Evolutionary conservation across 2,329 filamentous ascomycete genomes (phyloP), one percentile per base, ranked within the genome.

Genomic region (Botrytis aclada): DNA sequence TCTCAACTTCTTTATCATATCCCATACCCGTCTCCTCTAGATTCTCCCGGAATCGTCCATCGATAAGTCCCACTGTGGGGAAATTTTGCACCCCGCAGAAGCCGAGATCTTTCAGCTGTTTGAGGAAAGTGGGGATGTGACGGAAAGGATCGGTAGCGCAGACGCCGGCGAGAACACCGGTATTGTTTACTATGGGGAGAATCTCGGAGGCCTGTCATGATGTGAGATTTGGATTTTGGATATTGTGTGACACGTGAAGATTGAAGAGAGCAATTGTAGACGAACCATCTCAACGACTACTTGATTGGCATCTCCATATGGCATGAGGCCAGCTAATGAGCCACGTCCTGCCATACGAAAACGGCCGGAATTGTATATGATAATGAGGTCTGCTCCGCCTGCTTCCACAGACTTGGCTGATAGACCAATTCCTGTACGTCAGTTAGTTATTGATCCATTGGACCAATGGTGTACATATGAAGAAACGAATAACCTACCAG

Each of bases 51-150:
- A 93, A 93, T 20, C 84, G 84, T 1, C 90, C 90, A 80, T 93
- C 91, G 51, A 93, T 89, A 34, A 93, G 82, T 0, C 91, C 91
- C 2, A 93, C 90, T 0, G 91, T 93, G 1, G 91, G 91, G 79
- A 93, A 93, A 77, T 93, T 93, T 80, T 93, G 91, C 22, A 93
- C 85, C 2, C 91, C 91, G 2, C 87, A 87, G 75, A 93, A 92
- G 0, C 91, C 91, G 25, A 91, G 81, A 1, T 85, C 85, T 71
- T 86, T 86, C 51, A 93, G 82, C 78, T 92, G 85, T 29, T 80
- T 79, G 25, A 93, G 83, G 77, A 93, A 92, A 8, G 81, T 78
- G 3, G 85, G 82, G 80, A 92, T 92, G 72, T 86, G 84, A 43
- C 88, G 85, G 81, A 92, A 92, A 0, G 90, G 91, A 74, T 93